A percentile compares a stretch with the other conserved stretches of the same genome.
These are phyloP conservation scores for Thozetella sp. DNA, from an alignment of 495 filamentous ascomycete species.

Conservation along the genomic window DNA sequence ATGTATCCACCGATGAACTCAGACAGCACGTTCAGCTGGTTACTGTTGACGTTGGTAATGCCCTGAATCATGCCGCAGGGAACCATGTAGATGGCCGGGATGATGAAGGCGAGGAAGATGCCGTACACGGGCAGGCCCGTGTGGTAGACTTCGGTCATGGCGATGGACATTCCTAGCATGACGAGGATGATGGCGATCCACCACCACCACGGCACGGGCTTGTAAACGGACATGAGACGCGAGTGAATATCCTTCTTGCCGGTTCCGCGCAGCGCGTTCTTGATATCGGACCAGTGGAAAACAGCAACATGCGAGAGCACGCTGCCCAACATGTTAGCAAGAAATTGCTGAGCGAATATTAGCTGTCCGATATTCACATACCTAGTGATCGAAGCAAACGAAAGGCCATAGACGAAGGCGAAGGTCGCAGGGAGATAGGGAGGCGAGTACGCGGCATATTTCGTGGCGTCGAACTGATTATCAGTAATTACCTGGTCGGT, in stretches of 20 bases:
- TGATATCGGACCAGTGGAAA: slow-evolving; percentile 26
- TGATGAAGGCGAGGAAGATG: slow-evolving; percentile 24
- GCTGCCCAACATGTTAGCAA: slow-evolving; percentile 29
- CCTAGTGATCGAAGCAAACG: slow-evolving; percentile 36
- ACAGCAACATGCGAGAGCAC: slow-evolving; percentile 24
- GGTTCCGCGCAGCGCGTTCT: slow-evolving; percentile 23
- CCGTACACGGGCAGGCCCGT: slow-evolving; percentile 23
- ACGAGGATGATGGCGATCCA: slow-evolving; percentile 22
- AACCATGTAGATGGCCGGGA: slow-evolving; percentile 32
- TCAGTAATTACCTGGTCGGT: slow-evolving; percentile 18
- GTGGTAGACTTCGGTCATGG: slow-evolving; percentile 27
- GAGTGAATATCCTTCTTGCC: slow-evolving; percentile 30
- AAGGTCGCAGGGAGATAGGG: slow-evolving; percentile 25
- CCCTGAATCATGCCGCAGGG: slow-evolving; percentile 28
- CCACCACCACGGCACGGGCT: slow-evolving; percentile 27
- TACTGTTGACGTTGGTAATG: slow-evolving; percentile 24
- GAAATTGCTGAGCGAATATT: slow-evolving; percentile 19
- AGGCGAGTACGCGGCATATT: slow-evolving; percentile 24
- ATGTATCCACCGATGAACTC: slow-evolving; percentile 29
- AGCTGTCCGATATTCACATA: slow-evolving; percentile 28
- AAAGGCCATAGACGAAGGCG: slow-evolving; percentile 26
- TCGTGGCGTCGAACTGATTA: slow-evolving; percentile 21
- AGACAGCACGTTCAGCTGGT: slow-evolving; percentile 27
- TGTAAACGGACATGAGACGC: slow-evolving; percentile 22
- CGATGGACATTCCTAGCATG: slow-evolving; percentile 20